Conservation (phyloP, 306 rosid species). For the Alnus glutinosa region DNA sequence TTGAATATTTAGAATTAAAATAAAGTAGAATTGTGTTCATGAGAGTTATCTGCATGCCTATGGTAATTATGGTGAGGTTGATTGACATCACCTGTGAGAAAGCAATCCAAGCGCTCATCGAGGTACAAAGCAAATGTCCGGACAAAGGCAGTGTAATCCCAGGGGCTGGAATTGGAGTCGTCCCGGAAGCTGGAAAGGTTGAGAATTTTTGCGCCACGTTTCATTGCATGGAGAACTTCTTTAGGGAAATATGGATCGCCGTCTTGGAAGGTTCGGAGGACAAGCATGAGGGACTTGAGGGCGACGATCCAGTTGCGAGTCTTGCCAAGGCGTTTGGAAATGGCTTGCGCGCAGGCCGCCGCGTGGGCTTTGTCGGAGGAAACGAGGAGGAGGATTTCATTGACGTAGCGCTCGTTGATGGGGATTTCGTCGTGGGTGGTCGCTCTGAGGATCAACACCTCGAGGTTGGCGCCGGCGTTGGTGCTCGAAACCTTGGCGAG, state of each 20-base stretch:
- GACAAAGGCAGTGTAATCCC: constrained; percentile 78
- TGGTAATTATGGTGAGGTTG: too few species aligned
- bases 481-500: constrained; percentile 65
- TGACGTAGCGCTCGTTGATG: constrained; percentile 61
- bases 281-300: constrained; percentile 70
- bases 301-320: constrained; percentile 81
- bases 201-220: constrained; percentile 68
- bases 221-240: constrained; percentile 74
- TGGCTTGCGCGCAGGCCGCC: constrained; percentile 61
- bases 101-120: constrained; percentile 77
- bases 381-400: constrained; percentile 54
- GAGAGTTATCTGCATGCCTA: too few species aligned
- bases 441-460: constrained; percentile 65
- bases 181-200: constrained; percentile 74
- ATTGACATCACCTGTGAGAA: constrained; percentile 36
- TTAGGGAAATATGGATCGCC: constrained; percentile 82
- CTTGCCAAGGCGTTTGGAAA: constrained; percentile 59
- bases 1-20: too few species aligned
- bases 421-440: constrained; percentile 75
- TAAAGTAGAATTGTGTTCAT: too few species aligned
- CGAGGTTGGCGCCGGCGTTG: constrained; percentile 53
- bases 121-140: constrained; percentile 70
- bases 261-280: constrained; percentile 74
- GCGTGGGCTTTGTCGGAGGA: constrained; percentile 57
- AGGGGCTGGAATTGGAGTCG: constrained; percentile 71